Conservation (phyloP, 257 asterid species). For the Parsonsia alboflavescens region DNA sequence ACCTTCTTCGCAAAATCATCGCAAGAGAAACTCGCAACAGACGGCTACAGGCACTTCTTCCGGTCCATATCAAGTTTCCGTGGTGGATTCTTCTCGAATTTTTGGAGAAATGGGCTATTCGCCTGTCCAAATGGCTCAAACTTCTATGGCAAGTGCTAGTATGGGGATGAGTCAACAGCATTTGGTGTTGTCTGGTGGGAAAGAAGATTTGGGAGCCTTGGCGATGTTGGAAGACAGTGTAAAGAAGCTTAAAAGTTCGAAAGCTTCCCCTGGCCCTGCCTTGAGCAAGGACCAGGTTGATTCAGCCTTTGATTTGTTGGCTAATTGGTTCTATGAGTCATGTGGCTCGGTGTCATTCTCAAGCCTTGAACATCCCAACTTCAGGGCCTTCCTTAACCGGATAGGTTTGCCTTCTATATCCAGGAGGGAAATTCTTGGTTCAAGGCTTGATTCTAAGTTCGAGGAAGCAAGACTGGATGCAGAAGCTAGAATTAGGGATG, state of each 20-base stretch:
- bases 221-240: constrained; percentile 84
- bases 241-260: constrained; percentile 67
- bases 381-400: constrained; percentile 66
- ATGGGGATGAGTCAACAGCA: constrained; percentile 32
- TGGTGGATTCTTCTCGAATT: constrained; percentile 35
- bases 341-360: constrained; percentile 60
- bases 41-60: constrained; percentile 34
- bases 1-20: constrained; percentile 57
- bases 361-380: constrained; percentile 73
- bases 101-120: constrained; percentile 24
- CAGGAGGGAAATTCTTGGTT: constrained; percentile 41
- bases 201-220: constrained; percentile 72
- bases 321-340: constrained; percentile 80
- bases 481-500: constrained; percentile 62
- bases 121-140: constrained; percentile 23
- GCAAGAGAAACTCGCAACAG: constrained; percentile 48
- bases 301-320: constrained; percentile 48
- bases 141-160: constrained; percentile 1
- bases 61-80: constrained; percentile 34
- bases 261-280: constrained; percentile 47
- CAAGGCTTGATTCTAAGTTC: constrained; percentile 63
- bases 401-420: constrained; percentile 64
- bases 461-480: constrained; percentile 55
- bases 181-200: constrained; percentile 64
- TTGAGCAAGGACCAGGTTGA: constrained; percentile 55